These are phyloP conservation scores for Candida pseudofarinosa DNA, from an alignment of 805 yeast species.

Conservation along the genomic window DNA sequence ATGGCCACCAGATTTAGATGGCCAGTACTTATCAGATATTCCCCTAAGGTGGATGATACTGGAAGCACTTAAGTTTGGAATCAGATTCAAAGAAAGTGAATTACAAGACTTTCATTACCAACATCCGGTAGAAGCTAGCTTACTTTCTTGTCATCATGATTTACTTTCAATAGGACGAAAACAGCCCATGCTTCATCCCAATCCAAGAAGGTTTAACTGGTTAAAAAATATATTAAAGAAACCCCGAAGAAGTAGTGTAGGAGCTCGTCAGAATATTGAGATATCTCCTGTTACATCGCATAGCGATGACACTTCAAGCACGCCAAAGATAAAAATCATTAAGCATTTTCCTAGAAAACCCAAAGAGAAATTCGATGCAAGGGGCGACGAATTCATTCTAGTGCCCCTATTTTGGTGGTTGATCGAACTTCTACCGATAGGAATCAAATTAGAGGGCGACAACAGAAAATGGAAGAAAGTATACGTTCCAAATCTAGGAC, in stretches of 20 bases:
- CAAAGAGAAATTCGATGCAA: slow-evolving; percentile 30
- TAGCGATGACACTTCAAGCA: not conserved
- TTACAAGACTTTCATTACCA: slow-evolving; percentile 37
- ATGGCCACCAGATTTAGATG: slow-evolving; percentile 46
- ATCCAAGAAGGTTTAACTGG: not conserved
- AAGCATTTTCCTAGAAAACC: slow-evolving; percentile 8
- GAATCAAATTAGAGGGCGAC: slow-evolving; percentile 44
- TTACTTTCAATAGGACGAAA: slow-evolving; percentile 23
- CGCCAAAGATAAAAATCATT: not conserved
- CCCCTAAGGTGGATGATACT: slow-evolving; percentile 60
- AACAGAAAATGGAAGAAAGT: slow-evolving; percentile 48
- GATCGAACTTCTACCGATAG: slow-evolving; percentile 57
- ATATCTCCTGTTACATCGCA: not conserved
- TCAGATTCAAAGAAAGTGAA: slow-evolving; percentile 39
- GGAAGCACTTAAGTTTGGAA: slow-evolving; percentile 50
- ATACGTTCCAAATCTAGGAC: slow-evolving; percentile 56
- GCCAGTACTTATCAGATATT: slow-evolving; percentile 44
- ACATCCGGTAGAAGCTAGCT: slow-evolving; percentile 36
- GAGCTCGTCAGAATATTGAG: not conserved
- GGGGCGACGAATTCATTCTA: slow-evolving; percentile 28
- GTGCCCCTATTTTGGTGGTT: slow-evolving; percentile 53
- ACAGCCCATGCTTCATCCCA: not conserved
- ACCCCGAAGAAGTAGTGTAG: not conserved
- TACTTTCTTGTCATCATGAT: slow-evolving; percentile 53
- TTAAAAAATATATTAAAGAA: not conserved